Percentiles rank a stretch among this genome's conserved stretches.
phyloP scores from a whole-genome alignment of 2,329 filamentous ascomycete species.

The Diatrype stigma region DNA sequence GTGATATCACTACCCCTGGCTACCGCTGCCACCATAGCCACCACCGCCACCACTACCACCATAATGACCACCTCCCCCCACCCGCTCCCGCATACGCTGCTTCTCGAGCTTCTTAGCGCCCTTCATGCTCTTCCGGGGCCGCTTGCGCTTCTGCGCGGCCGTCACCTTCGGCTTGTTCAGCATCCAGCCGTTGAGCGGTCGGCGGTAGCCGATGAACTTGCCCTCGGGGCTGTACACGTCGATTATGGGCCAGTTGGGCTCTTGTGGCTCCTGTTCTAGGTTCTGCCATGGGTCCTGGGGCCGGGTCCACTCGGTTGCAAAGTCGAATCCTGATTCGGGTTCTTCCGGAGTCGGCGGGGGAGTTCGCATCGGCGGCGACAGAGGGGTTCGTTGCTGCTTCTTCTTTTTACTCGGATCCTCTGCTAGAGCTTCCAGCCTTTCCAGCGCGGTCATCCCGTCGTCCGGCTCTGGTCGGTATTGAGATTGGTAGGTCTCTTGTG shows the following conservation, averaged over 20 bases:
- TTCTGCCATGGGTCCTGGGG: conserved; percentile 10
- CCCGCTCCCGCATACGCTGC: conserved; percentile 24
- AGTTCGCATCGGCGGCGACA: no score
- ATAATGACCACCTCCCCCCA: neutral
- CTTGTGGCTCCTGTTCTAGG: conserved; percentile 5
- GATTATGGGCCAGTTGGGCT: conserved; percentile 61
- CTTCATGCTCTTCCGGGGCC: conserved; percentile 69
- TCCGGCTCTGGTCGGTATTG: no score
- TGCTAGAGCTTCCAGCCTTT: conserved; percentile 17
- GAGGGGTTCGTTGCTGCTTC: conserved; percentile 8
- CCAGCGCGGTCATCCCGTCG: conserved; percentile 14
- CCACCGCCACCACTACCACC: neutral
- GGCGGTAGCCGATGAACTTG: conserved; percentile 65
- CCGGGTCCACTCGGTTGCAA: no score
- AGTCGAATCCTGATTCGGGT: no score
- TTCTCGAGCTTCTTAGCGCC: conserved; percentile 52
- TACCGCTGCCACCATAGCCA: neutral
- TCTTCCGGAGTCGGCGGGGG: no score
- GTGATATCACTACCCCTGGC: neutral
- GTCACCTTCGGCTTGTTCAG: conserved; percentile 53
- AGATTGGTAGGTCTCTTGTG: no score
- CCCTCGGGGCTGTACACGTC: conserved; percentile 85
- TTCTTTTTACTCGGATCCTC: conserved; percentile 14
- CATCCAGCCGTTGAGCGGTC: conserved; percentile 69
- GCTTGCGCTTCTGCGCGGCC: conserved; percentile 42